phyloP scores from a whole-genome alignment of 202 grass and related monocot species.

The Panicum virgatum region DNA sequence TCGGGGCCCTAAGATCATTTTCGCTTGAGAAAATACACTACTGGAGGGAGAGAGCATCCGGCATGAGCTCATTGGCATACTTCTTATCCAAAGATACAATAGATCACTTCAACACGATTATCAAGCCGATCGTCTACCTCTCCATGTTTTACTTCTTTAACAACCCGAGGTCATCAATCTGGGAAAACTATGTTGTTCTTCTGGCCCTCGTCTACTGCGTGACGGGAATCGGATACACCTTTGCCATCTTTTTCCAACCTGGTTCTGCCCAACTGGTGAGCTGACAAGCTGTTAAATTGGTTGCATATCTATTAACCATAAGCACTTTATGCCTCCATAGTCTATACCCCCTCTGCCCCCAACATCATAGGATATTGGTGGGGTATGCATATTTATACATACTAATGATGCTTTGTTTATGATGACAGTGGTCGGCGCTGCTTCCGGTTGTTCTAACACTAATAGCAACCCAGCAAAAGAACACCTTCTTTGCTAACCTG shows the following conservation, averaged over 20 bases:
- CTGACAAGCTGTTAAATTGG: neutral
- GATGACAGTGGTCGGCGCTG: constrained; percentile 78
- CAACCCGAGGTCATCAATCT: constrained; percentile 89
- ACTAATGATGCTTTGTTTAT: constrained; percentile 4
- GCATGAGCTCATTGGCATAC: constrained; percentile 91
- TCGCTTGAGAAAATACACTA: constrained; percentile 90
- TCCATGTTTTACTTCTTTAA: constrained; percentile 99
- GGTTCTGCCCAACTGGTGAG: constrained; percentile 84
- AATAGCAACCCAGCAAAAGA: constrained; percentile 69
- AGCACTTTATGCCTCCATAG: constrained; percentile 20
- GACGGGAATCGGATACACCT: constrained; percentile 85
- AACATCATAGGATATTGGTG: neutral
- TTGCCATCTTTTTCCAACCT: constrained; percentile 91
- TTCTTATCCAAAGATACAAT: constrained; percentile 90
- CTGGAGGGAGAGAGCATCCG: constrained; percentile 83
- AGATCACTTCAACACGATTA: constrained; percentile 86
- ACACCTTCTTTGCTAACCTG: constrained; percentile 51
- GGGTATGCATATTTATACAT: neutral
- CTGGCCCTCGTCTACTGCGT: constrained; percentile 85
- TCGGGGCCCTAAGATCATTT: constrained; percentile 87
- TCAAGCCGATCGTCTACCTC: constrained; percentile 91
- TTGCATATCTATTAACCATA: neutral
- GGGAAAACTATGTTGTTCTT: constrained; percentile 83
- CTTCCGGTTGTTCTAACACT: constrained; percentile 83
- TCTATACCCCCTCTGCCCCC: neutral